Base-by-base conservation (phyloP, 73 alveolate species). In the Paramecium sexaurelia region DNA sequence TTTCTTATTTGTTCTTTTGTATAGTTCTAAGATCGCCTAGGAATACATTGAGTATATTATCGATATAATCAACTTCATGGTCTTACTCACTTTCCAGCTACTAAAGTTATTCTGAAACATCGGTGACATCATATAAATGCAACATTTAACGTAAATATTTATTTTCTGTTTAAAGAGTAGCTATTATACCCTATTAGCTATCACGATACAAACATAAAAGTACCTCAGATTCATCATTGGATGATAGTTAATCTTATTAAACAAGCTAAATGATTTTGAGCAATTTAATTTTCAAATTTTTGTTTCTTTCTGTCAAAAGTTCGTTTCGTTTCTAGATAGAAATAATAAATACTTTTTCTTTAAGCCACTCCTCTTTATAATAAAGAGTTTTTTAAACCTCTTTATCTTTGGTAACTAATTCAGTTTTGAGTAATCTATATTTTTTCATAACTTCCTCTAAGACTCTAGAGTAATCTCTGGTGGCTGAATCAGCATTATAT, bases 361-460 rank as follows among this genome's bases (percentile, higher is more conserved):
- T 75, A 17, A 75, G 37, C 66, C 66, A 75, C 22, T 41, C 41
- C 22, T 78, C 90, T 40, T 78, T 78, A 36, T 78, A 78, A 29
- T 9, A 78, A 7, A 9, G 55, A 20, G 90, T 78, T 33, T 45
- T 78, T 33, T 78, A 11, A 17, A 78, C 71, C 20, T 78, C 90
- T 45, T 78, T 78, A 9, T 78, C 90, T 40, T 78, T 78, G 15
- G 73, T 78, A 13, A 29, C n/a, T 61, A 78, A 78, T 43, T 78
- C 90, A 6, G 19, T 37, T 78, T 78, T 29, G 27, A 78, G 55
- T 43, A 5, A 78, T 3, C 90, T 13, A 39, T 78, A 78, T 43
- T 78, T 78, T 43, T 78, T 78, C 90, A 78, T 78, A 20, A 78
- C 90, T 78, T 78, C 90, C 8, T 78, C 90, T 24, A 78, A 13